Evolutionary conservation across 176 grass and related monocot species (phyloP).

Genomic region (Dactylis glomerata): DNA sequence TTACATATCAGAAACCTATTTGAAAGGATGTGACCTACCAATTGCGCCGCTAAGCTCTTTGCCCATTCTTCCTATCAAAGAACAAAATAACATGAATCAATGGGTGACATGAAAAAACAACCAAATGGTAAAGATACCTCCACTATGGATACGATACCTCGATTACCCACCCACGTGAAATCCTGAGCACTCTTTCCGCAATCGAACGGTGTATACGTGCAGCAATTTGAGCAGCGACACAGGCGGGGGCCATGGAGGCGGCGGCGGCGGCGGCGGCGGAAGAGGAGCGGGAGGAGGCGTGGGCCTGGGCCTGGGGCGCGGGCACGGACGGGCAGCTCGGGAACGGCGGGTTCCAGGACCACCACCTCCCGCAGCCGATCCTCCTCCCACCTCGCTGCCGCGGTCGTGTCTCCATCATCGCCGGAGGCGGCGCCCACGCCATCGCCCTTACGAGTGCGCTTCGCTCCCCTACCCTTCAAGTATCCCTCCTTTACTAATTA

Average conservation of each 20-base stretch:
- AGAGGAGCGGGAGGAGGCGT: conserved; percentile 21
- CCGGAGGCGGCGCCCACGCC: conserved; percentile 83
- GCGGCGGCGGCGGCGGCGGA: conserved; percentile 4
- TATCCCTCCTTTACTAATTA: too few relatives aligned
- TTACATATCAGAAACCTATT: too few relatives aligned
- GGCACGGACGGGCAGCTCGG: conserved; percentile 92
- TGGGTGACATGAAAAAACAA: too few relatives aligned
- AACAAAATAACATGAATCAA: too few relatives aligned
- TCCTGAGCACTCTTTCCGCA: background rate
- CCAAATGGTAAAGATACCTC: too few relatives aligned
- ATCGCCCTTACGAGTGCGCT: conserved; percentile 56
- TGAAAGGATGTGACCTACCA: too few relatives aligned
- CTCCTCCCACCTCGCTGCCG: conserved; percentile 43
- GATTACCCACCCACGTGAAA: too few relatives aligned
- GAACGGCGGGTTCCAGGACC: conserved; percentile 48
- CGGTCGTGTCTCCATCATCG: conserved; percentile 49
- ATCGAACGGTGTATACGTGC: background rate
- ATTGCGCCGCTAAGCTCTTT: too few relatives aligned
- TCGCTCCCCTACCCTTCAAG: too few relatives aligned
- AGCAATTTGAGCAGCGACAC: background rate
- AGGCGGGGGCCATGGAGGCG: background rate
- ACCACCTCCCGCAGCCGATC: conserved; percentile 54
- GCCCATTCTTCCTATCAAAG: too few relatives aligned
- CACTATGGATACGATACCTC: too few relatives aligned
- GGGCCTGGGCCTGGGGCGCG: conserved; percentile 82